phyloP scores from a whole-genome alignment of 1,284 basidiomycete species.

The Cryptococcus floricola region DNA sequence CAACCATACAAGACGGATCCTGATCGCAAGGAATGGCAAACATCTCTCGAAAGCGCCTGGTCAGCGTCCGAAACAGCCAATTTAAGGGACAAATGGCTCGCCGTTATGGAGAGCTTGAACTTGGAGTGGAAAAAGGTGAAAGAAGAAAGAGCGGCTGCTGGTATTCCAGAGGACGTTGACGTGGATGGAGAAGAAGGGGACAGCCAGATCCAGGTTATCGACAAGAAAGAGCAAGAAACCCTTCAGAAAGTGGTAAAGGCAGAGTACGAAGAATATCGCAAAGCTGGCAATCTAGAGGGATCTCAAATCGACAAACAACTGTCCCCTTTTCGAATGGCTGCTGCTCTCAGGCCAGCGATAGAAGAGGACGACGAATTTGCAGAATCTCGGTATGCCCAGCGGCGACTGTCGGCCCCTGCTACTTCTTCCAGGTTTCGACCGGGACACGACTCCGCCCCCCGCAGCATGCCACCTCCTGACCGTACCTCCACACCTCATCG shows the following conservation, averaged over 20 bases:
- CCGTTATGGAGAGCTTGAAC: conserved; percentile 2
- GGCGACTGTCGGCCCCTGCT: no score
- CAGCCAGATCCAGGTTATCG: no score
- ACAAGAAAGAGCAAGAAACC: no score
- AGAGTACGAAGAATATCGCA: no score
- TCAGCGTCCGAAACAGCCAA: conserved; percentile 6
- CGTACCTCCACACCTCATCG: no score
- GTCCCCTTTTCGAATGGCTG: no score
- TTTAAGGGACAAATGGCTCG: conserved; percentile 8
- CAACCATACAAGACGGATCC: conserved; percentile 3
- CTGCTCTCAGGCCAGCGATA: no score
- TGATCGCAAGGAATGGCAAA: conserved; percentile 9
- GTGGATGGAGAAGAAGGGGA: not conserved
- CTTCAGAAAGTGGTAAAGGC: no score
- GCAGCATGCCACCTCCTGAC: not conserved
- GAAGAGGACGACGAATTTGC: no score
- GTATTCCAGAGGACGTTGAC: not conserved
- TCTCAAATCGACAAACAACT: no score
- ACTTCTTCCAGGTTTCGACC: not conserved
- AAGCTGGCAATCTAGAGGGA: no score
- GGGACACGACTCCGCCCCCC: not conserved
- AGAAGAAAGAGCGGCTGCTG: not conserved
- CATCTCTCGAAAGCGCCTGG: conserved; percentile 14
- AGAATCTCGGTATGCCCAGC: no score
- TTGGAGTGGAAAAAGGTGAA: not conserved